These are phyloP conservation scores for Sclerotinia minor DNA, from an alignment of 2,329 filamentous ascomycete species.

Conservation along the genomic window DNA sequence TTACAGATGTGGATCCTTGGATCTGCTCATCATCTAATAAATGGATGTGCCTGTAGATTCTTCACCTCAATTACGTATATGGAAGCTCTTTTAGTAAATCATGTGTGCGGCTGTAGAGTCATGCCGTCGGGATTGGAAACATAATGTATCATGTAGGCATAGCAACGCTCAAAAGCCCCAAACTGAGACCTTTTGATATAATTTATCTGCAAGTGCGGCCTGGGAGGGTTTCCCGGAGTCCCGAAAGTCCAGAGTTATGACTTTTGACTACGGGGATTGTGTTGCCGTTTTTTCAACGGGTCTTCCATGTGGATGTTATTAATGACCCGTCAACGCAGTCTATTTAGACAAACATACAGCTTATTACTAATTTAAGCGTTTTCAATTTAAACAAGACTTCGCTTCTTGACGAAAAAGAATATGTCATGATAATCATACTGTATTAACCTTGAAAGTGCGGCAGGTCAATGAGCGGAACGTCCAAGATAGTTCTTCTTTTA, in stretches of 20 bases:
- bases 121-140: slow-evolving; percentile 4
- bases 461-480: no score
- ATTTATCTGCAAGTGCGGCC: background rate
- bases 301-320: slow-evolving; percentile 2
- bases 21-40: background rate
- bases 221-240: background rate
- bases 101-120: slow-evolving; percentile 5
- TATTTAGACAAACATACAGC: no score
- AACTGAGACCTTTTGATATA: background rate
- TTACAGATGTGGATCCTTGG: background rate
- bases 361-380: no score
- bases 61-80: background rate
- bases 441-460: background rate
- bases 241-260: background rate
- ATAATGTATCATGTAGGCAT: background rate
- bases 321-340: background rate
- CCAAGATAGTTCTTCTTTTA: no score
- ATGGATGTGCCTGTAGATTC: background rate
- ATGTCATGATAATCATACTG: background rate
- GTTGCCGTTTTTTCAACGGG: slow-evolving; percentile 11
- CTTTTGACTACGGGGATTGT: background rate
- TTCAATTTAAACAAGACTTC: no score
- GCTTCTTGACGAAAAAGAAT: no score
- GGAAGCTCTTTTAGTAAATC: slow-evolving; percentile 13
- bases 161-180: background rate